phyloP scores from a whole-genome alignment of 345 rosid genomes.

The Eutrema heterophyllum region DNA sequence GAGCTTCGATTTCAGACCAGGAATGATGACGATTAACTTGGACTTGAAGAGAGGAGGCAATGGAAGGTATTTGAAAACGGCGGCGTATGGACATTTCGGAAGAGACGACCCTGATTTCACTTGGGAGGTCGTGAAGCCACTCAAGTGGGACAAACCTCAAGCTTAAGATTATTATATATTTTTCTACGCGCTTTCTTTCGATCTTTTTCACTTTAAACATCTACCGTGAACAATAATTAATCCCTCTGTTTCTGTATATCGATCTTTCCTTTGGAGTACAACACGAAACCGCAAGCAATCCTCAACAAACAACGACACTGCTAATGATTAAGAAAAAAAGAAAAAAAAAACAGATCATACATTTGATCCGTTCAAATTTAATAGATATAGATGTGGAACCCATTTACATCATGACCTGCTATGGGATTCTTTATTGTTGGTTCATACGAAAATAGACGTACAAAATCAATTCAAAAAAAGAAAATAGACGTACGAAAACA shows the following conservation, averaged over 20 bases:
- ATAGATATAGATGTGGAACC: conserved; percentile 3
- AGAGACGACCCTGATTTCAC: conserved; percentile 44
- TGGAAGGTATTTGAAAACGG: conserved; percentile 38
- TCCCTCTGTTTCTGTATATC: not conserved
- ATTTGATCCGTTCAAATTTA: conserved; percentile 12
- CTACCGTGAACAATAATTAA: conserved; percentile 20
- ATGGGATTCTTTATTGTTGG: not conserved
- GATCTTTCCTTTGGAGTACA: not conserved
- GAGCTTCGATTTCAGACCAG: conserved; percentile 39
- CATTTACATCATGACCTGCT: conserved; percentile 7
- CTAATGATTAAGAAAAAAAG: not conserved
- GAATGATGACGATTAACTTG: conserved; percentile 37
- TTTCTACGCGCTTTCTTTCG: not conserved
- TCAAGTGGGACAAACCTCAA: conserved; percentile 39
- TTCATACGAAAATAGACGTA: not conserved
- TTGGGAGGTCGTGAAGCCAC: conserved; percentile 40
- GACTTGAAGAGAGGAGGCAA: conserved; percentile 42
- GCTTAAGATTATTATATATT: conserved; percentile 13
- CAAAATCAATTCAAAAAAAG: no score
- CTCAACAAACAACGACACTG: conserved; percentile 2
- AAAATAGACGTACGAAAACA: not conserved
- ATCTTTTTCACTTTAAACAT: not conserved
- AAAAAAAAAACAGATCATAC: not conserved
- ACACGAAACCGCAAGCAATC: conserved; percentile 7
- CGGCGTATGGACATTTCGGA: conserved; percentile 41